Percentiles rank a stretch among this genome's conserved stretches.
phyloP scores from a whole-genome alignment of 306 rosid species.

The Inga oerstediana region DNA sequence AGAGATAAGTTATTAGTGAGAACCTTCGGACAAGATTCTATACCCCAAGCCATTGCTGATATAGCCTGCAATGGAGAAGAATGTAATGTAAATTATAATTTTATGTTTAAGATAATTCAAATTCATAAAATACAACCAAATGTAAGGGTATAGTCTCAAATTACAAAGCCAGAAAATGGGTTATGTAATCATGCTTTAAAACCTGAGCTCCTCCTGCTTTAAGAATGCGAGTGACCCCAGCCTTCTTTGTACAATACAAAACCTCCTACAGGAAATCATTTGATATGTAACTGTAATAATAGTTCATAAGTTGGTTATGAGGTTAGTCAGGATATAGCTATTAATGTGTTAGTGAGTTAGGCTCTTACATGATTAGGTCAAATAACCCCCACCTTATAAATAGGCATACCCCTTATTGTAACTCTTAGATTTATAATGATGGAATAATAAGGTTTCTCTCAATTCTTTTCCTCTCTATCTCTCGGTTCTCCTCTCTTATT shows the following conservation, averaged over 20 bases:
- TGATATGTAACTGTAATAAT: too few relatives aligned
- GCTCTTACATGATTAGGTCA: too few relatives aligned
- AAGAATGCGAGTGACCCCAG: constrained; percentile 95
- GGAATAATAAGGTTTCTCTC: too few relatives aligned
- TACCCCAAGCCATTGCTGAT: constrained; percentile 99
- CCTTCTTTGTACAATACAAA: constrained; percentile 95
- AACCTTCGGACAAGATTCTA: constrained; percentile 95
- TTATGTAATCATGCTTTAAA: constrained; percentile 33
- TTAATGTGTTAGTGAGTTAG: too few relatives aligned
- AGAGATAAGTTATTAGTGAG: constrained; percentile 13
- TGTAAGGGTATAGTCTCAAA: constrained; percentile 20
- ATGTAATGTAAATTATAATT: neutral
- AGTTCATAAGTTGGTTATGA: too few relatives aligned
- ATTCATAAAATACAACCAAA: constrained; percentile 6
- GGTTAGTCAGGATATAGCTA: too few relatives aligned
- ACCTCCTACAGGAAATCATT: constrained; percentile 68
- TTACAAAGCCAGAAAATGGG: constrained; percentile 15
- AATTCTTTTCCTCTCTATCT: too few relatives aligned
- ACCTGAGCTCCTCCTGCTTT: constrained; percentile 99
- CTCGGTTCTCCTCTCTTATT: too few relatives aligned
- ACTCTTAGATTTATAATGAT: too few relatives aligned
- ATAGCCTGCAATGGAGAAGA: constrained; percentile 64
- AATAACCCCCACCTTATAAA: too few relatives aligned
- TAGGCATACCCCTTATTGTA: too few relatives aligned
- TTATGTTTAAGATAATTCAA: constrained; percentile 5